Percentiles rank a stretch among this genome's conserved stretches.
Conservation (phyloP, 306 rosid species). For the Vachellia pachyceras region DNA sequence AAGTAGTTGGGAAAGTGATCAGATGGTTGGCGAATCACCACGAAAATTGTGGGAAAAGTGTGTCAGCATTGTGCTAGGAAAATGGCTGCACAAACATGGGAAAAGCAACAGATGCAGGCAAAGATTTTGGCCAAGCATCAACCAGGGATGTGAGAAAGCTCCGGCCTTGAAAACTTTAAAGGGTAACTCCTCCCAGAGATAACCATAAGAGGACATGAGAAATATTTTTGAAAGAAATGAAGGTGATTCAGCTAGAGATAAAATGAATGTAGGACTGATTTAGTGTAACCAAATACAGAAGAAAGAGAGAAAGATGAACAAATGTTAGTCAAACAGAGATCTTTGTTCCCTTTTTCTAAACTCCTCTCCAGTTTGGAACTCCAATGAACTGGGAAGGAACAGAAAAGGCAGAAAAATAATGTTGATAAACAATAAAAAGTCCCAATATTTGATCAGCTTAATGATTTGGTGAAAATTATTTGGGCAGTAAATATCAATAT, state of each 20-base stretch:
- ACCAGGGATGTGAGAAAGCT: background rate
- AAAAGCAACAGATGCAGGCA: background rate
- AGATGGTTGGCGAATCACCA: background rate
- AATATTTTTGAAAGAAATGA: background rate
- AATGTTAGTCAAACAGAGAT: background rate
- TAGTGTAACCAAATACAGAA: background rate
- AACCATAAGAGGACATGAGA: background rate
- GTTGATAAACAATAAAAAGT: background rate
- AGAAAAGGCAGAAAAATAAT: constrained; percentile 5
- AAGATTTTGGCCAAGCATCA: background rate
- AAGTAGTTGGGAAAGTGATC: background rate
- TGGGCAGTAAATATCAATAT: background rate
- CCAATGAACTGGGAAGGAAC: constrained; percentile 3
- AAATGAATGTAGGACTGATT: background rate
- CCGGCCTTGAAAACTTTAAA: background rate
- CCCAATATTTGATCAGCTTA: background rate
- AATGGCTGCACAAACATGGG: background rate
- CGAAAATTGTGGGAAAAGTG: background rate
- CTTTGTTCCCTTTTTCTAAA: constrained; percentile 20
- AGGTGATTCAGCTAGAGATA: background rate
- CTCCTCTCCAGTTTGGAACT: background rate
- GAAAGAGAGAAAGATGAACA: background rate
- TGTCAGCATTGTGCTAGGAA: background rate
- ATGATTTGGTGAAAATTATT: background rate
- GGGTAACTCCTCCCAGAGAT: background rate